phyloP scores from a whole-genome alignment of 495 filamentous ascomycete genomes.

The Aspergillus leporis region DNA sequence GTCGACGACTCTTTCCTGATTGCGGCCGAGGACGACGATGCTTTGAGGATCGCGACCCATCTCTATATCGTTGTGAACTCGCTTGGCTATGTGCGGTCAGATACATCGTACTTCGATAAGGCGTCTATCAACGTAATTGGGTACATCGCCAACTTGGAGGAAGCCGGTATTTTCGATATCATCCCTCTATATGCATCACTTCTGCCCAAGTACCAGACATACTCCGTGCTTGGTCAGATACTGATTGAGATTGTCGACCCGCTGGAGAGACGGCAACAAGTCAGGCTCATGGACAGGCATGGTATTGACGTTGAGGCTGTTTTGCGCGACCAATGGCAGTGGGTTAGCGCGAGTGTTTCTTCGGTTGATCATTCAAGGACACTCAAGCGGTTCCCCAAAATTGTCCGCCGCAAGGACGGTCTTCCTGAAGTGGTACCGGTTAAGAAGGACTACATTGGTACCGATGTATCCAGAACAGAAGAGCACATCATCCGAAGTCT shows the following conservation, averaged over 20 bases:
- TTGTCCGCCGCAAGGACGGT: constrained; percentile 35
- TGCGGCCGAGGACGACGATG: constrained; percentile 42
- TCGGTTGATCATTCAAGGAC: constrained; percentile 34
- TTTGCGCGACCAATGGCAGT: constrained; percentile 54
- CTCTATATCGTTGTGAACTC: constrained; percentile 48
- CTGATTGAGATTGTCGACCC: constrained; percentile 65
- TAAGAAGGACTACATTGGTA: constrained; percentile 65
- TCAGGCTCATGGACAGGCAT: constrained; percentile 55
- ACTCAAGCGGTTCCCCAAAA: constrained; percentile 33
- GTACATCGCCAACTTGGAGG: constrained; percentile 77
- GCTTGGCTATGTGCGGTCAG: constrained; percentile 35
- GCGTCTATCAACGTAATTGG: constrained; percentile 57
- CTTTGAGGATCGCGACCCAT: constrained; percentile 47
- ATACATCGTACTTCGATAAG: constrained; percentile 33
- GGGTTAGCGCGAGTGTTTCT: constrained; percentile 40
- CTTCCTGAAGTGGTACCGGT: constrained; percentile 39
- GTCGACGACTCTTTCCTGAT: constrained; percentile 41
- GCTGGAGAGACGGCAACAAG: constrained; percentile 45
- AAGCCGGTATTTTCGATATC: constrained; percentile 66
- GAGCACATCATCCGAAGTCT: constrained; percentile 73
- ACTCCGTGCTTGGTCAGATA: constrained; percentile 49
- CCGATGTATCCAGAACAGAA: constrained; percentile 59
- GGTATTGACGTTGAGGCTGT: constrained; percentile 53
- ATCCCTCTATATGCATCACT: constrained; percentile 86
- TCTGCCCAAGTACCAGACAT: constrained; percentile 52